These are phyloP conservation scores for Paramecium biaurelia DNA, from an alignment of 73 alveolate genomes.

Conservation along the genomic window DNA sequence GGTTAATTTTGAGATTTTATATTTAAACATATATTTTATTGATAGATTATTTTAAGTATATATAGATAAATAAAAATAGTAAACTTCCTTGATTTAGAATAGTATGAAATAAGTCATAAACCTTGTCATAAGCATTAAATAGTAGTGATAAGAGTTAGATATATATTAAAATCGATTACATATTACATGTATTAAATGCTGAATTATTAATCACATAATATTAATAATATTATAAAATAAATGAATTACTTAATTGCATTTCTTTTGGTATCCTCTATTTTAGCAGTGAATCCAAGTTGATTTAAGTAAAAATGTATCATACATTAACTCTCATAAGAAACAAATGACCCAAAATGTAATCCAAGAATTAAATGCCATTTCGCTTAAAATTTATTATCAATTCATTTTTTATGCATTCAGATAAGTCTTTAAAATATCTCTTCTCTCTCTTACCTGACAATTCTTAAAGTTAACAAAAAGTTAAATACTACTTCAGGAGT, in stretches of 20 bases:
- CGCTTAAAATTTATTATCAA: constrained; percentile 62
- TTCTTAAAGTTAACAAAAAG: background rate
- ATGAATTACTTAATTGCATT: background rate
- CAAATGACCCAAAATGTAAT: constrained; percentile 43
- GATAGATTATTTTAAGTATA: too few relatives aligned
- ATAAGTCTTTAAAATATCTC: constrained; percentile 50
- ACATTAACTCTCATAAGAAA: constrained; percentile 4
- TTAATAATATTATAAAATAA: background rate
- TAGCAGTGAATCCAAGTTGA: constrained; percentile 43
- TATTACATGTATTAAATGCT: background rate
- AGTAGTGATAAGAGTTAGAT: too few relatives aligned
- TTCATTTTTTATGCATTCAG: constrained; percentile 40
- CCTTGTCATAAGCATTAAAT: too few relatives aligned
- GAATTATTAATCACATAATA: background rate
- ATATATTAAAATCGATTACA: background rate
- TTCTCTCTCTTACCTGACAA: constrained; percentile 26
- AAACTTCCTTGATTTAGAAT: too few relatives aligned
- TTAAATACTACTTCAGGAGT: constrained; percentile 59
- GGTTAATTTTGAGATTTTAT: too few relatives aligned
- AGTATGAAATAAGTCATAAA: too few relatives aligned
- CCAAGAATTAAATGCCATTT: constrained; percentile 67
- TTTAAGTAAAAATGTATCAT: constrained; percentile 41
- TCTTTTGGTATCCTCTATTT: background rate
- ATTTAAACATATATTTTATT: too few relatives aligned
- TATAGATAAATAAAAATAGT: too few relatives aligned